Evolutionary conservation across 306 rosid genomes (phyloP).

Genomic region (Betula pendula): DNA sequence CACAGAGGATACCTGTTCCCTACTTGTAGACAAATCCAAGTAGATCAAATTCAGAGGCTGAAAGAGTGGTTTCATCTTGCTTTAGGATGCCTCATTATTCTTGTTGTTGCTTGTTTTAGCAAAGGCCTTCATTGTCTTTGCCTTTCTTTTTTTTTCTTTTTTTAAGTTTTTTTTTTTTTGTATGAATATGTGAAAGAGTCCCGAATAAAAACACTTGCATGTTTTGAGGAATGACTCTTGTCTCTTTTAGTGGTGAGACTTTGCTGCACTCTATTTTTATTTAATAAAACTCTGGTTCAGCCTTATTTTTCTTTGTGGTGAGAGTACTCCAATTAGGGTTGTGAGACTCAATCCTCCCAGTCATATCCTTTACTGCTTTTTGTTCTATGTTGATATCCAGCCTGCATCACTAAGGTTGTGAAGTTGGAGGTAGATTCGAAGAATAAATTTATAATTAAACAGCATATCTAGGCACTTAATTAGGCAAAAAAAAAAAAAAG

Average conservation of each 20-base stretch:
- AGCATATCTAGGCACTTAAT: background rate
- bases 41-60: slow-evolving; percentile 16
- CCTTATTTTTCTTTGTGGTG: too few relatives aligned
- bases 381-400: too few relatives aligned
- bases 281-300: too few relatives aligned
- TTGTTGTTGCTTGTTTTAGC: slow-evolving; percentile 21
- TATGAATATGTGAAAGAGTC: slow-evolving; percentile 21
- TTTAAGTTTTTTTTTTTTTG: background rate
- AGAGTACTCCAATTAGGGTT: too few relatives aligned
- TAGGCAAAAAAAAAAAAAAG: background rate
- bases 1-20: slow-evolving; percentile 58
- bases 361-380: too few relatives aligned
- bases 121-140: slow-evolving; percentile 10
- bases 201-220: background rate
- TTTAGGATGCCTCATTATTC: slow-evolving; percentile 19
- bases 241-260: too few relatives aligned
- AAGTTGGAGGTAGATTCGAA: too few relatives aligned
- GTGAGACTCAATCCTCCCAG: background rate
- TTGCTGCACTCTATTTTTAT: too few relatives aligned
- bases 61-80: slow-evolving; percentile 19
- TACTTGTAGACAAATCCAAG: slow-evolving; percentile 31
- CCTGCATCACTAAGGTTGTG: too few relatives aligned
- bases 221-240: too few relatives aligned
- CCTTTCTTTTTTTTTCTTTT: slow-evolving; percentile 13
- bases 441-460: too few relatives aligned